Evolutionary conservation across 2,329 filamentous ascomycete species (phyloP).

Genomic region (Cytospora piceae): DNA sequence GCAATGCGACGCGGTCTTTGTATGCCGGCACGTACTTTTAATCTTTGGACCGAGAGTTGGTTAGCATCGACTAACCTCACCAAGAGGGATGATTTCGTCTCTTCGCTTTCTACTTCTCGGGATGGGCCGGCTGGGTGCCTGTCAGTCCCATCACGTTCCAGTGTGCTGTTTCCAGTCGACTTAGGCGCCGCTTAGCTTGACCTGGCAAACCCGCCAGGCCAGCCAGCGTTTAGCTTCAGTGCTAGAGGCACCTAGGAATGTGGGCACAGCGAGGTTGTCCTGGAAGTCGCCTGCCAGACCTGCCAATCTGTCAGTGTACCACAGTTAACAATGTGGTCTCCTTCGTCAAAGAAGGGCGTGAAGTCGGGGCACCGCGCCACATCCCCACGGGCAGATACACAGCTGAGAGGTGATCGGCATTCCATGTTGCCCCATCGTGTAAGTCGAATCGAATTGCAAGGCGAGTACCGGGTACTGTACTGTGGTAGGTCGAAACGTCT

Average conservation of each 20-base stretch:
- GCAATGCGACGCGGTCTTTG: background rate
- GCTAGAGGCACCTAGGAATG: constrained; percentile 19
- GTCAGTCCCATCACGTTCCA: background rate
- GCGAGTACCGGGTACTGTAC: background rate
- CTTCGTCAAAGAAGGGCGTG: background rate
- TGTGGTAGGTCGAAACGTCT: background rate
- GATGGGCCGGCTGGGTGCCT: background rate
- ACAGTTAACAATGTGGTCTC: background rate
- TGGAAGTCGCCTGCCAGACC: constrained; percentile 3
- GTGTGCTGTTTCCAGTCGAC: constrained; percentile 3
- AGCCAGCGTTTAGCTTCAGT: constrained; percentile 17
- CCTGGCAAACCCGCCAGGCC: constrained; percentile 1
- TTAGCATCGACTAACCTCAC: background rate
- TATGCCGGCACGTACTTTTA: background rate
- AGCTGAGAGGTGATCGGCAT: background rate
- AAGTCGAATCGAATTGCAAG: background rate
- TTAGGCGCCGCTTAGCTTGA: constrained; percentile 13
- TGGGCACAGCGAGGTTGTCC: background rate
- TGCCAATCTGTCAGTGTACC: background rate
- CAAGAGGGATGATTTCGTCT: background rate
- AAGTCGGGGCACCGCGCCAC: background rate
- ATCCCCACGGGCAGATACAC: background rate
- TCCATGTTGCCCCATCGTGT: background rate
- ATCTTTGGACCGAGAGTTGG: background rate
- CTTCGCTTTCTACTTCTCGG: background rate